Evolutionary conservation across 1,284 basidiomycete genomes (phyloP).

Genomic region (Puccinia horiana): DNA sequence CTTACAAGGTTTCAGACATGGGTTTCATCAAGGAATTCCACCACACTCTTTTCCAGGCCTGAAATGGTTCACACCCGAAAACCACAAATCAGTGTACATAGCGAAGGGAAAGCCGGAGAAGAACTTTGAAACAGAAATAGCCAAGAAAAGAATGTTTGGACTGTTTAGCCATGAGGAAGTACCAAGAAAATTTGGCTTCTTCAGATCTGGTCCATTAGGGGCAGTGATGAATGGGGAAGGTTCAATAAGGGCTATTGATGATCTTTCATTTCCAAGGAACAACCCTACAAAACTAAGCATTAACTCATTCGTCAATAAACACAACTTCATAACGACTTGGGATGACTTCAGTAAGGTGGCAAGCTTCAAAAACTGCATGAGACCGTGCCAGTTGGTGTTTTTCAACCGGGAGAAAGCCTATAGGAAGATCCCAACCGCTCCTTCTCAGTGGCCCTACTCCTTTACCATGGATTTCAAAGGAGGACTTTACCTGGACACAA

Average conservation of each 20-base stretch:
- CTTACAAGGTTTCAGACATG: no score
- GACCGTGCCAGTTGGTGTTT: not conserved
- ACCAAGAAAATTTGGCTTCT: not conserved
- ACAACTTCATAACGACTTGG: not conserved
- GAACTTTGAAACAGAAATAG: not conserved
- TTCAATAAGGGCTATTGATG: not conserved
- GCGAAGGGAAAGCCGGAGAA: not conserved
- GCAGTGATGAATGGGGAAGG: not conserved
- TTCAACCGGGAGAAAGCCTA: slow-evolving; percentile 15
- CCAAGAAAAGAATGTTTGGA: not conserved
- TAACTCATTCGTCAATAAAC: not conserved
- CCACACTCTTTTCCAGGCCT: not conserved
- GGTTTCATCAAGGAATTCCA: slow-evolving; percentile 12
- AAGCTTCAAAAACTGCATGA: not conserved
- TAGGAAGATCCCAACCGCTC: not conserved
- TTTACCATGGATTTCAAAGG: not conserved
- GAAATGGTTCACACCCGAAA: not conserved
- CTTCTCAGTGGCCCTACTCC: not conserved
- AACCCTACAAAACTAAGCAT: not conserved
- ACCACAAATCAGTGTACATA: not conserved
- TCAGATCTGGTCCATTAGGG: not conserved
- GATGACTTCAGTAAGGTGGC: not conserved
- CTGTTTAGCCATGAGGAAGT: not conserved
- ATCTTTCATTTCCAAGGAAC: not conserved
- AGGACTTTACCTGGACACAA: not conserved